Percentiles rank a stretch among this genome's conserved stretches.
Conservation (phyloP, 1,284 basidiomycete genomes). For the Tilletia horrida region DNA sequence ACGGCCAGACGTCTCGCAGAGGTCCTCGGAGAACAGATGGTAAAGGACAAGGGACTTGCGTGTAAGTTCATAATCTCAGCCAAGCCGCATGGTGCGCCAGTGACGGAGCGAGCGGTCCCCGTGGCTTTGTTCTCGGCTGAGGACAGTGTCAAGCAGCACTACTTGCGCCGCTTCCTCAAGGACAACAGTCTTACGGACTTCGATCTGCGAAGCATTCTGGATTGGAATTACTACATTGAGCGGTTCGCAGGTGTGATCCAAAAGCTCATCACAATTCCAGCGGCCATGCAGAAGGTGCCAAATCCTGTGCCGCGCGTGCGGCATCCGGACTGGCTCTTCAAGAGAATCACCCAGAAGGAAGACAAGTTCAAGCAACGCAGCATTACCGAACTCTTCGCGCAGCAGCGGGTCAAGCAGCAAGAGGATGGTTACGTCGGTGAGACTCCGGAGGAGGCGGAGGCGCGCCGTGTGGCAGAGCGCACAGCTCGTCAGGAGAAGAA, state of each 20-base stretch:
- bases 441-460: neutral
- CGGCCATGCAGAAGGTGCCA: conserved; percentile 92
- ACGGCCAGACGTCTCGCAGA: conserved; percentile 93
- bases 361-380: conserved; percentile 99
- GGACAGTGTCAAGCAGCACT: conserved; percentile 79
- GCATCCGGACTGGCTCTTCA: conserved; percentile 96
- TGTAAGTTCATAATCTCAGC: conserved; percentile 99
- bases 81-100: conserved; percentile 86
- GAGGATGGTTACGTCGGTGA: conserved; percentile 6
- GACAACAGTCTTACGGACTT: conserved; percentile 84
- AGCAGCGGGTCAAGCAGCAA: conserved; percentile 31
- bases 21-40: conserved; percentile 97
- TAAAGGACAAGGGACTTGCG: conserved; percentile 97
- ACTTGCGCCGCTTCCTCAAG: conserved; percentile 93
- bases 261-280: conserved; percentile 98
- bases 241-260: conserved; percentile 96
- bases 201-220: conserved; percentile 88
- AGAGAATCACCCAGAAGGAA: conserved; percentile 78
- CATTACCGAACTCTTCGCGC: conserved; percentile 85
- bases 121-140: conserved; percentile 99
- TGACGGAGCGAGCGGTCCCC: conserved; percentile 94
- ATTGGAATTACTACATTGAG: conserved; percentile 99
- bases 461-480: neutral
- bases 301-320: conserved; percentile 94
- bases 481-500: conserved; percentile 1